These are phyloP conservation scores for Ustilago tritici DNA, from an alignment of 1,284 basidiomycete species.

Conservation along the genomic window DNA sequence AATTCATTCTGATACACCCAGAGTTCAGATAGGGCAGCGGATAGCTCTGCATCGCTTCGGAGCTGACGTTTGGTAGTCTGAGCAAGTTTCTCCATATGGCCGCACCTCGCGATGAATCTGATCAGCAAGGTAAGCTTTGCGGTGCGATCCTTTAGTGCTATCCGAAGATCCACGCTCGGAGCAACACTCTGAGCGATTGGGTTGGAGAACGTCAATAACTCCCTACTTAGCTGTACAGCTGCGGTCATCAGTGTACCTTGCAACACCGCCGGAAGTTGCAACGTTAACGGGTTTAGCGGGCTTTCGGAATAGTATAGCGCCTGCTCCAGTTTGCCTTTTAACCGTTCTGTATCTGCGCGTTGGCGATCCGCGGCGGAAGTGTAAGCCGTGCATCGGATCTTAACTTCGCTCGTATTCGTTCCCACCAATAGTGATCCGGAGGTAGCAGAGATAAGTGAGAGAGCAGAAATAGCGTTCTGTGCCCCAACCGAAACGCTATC, in stretches of 20 bases:
- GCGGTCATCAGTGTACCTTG: constrained; percentile 80
- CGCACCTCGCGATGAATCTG: constrained; percentile 76
- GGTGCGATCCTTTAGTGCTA: constrained; percentile 82
- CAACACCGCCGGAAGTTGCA: constrained; percentile 82
- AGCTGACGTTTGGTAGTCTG: constrained; percentile 81
- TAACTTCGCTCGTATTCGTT: constrained; percentile 38
- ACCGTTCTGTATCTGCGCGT: constrained; percentile 71
- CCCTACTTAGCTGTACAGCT: constrained; percentile 78
- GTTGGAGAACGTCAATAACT: constrained; percentile 64
- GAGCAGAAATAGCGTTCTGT: constrained; percentile 31
- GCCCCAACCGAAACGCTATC: constrained; percentile 27
- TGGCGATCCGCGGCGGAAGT: constrained; percentile 37
- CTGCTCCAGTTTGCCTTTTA: constrained; percentile 87
- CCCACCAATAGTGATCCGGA: constrained; percentile 62
- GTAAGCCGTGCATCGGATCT: constrained; percentile 34
- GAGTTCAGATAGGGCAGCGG: constrained; percentile 83
- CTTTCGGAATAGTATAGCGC: constrained; percentile 84
- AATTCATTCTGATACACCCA: constrained; percentile 84
- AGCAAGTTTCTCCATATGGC: constrained; percentile 76
- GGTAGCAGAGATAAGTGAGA: constrained; percentile 63
- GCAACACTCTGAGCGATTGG: constrained; percentile 38
- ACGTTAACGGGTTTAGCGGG: constrained; percentile 82
- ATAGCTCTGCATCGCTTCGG: constrained; percentile 87
- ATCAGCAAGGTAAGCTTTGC: constrained; percentile 84
- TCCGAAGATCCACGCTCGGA: constrained; percentile 76